Percentiles rank a stretch among this genome's conserved stretches.
These are phyloP conservation scores for Paramecium tetraurelia DNA, from an alignment of 73 alveolate species.

Conservation along the genomic window DNA sequence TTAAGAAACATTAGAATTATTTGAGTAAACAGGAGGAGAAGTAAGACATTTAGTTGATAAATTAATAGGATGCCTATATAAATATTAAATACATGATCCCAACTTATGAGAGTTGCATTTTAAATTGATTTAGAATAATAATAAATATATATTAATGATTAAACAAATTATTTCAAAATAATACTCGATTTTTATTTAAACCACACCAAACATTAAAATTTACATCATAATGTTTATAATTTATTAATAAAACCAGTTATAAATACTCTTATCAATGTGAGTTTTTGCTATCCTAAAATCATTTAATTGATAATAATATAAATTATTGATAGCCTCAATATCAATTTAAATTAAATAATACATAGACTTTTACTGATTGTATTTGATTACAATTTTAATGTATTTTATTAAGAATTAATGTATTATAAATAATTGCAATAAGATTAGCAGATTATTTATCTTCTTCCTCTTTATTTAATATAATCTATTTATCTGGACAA, in stretches of 20 bases:
- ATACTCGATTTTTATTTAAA: too few relatives aligned
- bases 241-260: too few relatives aligned
- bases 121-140: conserved; percentile 59
- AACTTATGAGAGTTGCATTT: conserved; percentile 98
- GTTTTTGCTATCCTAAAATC: too few relatives aligned
- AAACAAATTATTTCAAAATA: too few relatives aligned
- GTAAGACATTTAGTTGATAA: background rate
- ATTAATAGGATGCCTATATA: conserved; percentile 96
- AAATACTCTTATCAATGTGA: too few relatives aligned
- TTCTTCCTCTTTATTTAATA: background rate
- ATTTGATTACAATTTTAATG: too few relatives aligned
- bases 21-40: conserved; percentile 98
- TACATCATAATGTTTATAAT: too few relatives aligned
- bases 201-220: too few relatives aligned
- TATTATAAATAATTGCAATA: background rate
- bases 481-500: too few relatives aligned
- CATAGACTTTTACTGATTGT: too few relatives aligned
- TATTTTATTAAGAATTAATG: background rate
- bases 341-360: too few relatives aligned
- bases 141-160: background rate
- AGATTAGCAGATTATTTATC: background rate
- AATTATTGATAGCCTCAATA: background rate
- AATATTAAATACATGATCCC: conserved; percentile 99
- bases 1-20: conserved; percentile 93
- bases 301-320: too few relatives aligned